A percentile compares a stretch with the other conserved stretches of the same genome.
These are phyloP conservation scores for Sequoiadendron giganteum DNA, from an alignment of 75 land plant species.

Conservation along the genomic window DNA sequence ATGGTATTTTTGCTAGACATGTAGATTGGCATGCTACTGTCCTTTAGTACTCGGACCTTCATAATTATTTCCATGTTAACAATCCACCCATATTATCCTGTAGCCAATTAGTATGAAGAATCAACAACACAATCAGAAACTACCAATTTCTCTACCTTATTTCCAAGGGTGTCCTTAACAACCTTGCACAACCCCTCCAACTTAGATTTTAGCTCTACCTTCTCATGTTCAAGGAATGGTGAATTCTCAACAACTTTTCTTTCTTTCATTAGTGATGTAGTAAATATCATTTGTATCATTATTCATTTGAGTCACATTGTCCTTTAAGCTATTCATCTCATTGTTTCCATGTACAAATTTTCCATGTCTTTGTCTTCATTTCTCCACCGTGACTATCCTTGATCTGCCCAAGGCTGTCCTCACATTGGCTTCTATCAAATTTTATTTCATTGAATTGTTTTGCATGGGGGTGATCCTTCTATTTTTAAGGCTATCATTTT, in stretches of 20 bases:
- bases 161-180: constrained; percentile 71
- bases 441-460: too few species aligned
- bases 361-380: too few species aligned
- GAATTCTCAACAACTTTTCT: constrained; percentile 84
- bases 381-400: too few species aligned
- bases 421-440: too few species aligned
- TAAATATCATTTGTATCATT: constrained; percentile 80
- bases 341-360: neutral
- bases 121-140: constrained; percentile 68
- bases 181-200: constrained; percentile 76
- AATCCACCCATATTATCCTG: constrained; percentile 78
- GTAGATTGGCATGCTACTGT: constrained; percentile 67
- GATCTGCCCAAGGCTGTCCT: too few species aligned
- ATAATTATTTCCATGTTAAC: constrained; percentile 85
- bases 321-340: constrained; percentile 77
- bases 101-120: constrained; percentile 70
- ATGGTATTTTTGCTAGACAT: constrained; percentile 66
- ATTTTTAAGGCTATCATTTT: too few species aligned
- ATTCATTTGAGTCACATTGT: constrained; percentile 89
- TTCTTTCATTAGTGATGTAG: constrained; percentile 74
- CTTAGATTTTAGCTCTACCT: constrained; percentile 54
- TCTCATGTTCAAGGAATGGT: constrained; percentile 15
- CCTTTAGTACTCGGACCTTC: constrained; percentile 79
- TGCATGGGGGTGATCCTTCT: too few species aligned
- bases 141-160: constrained; percentile 73